Evolutionary conservation across 2,329 filamentous ascomycete genomes (phyloP).

Genomic region (Paecilomyces niveus): DNA sequence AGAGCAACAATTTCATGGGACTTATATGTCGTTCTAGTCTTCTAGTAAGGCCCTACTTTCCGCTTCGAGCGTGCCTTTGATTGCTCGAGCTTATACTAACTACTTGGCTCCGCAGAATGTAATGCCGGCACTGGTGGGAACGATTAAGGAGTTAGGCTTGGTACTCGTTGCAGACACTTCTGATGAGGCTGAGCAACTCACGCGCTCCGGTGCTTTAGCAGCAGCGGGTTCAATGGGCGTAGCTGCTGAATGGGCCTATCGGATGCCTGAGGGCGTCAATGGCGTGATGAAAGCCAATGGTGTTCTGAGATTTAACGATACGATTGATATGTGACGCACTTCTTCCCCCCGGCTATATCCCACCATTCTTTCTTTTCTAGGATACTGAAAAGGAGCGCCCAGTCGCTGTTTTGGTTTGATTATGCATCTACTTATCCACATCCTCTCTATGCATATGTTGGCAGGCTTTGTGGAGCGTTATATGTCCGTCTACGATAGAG

Average conservation of each 20-base stretch:
- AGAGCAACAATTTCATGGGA: constrained; percentile 98
- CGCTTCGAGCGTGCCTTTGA: neutral
- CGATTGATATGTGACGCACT: constrained; percentile 60
- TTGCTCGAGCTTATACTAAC: neutral
- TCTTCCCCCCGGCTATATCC: constrained; percentile 1
- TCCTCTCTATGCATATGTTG: neutral
- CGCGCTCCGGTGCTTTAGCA: constrained; percentile 14
- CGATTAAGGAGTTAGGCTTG: constrained; percentile 88
- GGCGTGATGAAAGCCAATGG: constrained; percentile 80
- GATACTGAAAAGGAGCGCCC: neutral
- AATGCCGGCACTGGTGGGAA: constrained; percentile 83
- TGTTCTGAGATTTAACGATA: constrained; percentile 86
- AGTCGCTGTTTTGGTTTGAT: neutral
- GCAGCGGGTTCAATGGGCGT: constrained; percentile 21
- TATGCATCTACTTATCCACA: neutral
- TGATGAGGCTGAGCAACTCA: constrained; percentile 40
- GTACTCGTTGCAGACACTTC: constrained; percentile 87
- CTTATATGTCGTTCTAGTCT: constrained; percentile 82
- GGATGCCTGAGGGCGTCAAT: constrained; percentile 74
- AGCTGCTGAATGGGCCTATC: constrained; percentile 33
- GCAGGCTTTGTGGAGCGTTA: neutral
- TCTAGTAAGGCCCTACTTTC: constrained; percentile 55
- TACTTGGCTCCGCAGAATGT: constrained; percentile 59
- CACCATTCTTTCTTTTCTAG: neutral
- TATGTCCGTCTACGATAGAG: neutral